Conservation (phyloP, 192 early-diverging fungal species). For the Linnemannia zychae region DNA sequence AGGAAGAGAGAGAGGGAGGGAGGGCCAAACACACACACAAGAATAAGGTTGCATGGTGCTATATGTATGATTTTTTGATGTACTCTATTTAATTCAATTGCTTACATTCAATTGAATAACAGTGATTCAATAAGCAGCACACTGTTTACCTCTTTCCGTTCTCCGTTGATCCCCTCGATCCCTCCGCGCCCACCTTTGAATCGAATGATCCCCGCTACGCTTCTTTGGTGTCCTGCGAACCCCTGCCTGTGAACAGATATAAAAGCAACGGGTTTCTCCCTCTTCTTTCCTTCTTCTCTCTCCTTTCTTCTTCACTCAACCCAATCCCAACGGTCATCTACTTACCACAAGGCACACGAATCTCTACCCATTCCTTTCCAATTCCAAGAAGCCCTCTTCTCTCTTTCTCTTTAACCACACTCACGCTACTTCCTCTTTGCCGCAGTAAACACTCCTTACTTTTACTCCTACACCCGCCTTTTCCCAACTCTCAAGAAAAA, state of each 20-base stretch:
- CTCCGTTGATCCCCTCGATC: too few relatives aligned
- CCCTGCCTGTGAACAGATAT: not conserved
- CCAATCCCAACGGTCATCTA: too few relatives aligned
- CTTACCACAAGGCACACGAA: not conserved
- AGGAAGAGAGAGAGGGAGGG: not conserved
- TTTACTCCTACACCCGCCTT: not conserved
- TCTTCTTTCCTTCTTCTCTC: not conserved
- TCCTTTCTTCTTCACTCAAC: not conserved
- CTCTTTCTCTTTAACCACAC: not conserved
- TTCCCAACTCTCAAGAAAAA: not conserved
- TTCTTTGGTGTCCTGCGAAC: too few relatives aligned
- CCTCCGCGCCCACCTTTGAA: too few relatives aligned
- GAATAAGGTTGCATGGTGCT: too few relatives aligned
- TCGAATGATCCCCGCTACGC: too few relatives aligned
- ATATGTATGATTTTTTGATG: not conserved
- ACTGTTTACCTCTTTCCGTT: too few relatives aligned
- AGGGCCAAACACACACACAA: too few relatives aligned
- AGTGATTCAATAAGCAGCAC: too few relatives aligned
- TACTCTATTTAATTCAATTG: not conserved
- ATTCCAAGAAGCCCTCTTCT: constrained; percentile 3
- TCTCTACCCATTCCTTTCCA: not conserved
- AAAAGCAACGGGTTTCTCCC: not conserved
- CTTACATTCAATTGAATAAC: too few relatives aligned
- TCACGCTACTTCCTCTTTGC: not conserved
- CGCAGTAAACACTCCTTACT: not conserved